Evolutionary conservation across 495 filamentous ascomycete species (phyloP), one percentile per base, ranked within the genome.

Genomic region (Cercophora samala): DNA sequence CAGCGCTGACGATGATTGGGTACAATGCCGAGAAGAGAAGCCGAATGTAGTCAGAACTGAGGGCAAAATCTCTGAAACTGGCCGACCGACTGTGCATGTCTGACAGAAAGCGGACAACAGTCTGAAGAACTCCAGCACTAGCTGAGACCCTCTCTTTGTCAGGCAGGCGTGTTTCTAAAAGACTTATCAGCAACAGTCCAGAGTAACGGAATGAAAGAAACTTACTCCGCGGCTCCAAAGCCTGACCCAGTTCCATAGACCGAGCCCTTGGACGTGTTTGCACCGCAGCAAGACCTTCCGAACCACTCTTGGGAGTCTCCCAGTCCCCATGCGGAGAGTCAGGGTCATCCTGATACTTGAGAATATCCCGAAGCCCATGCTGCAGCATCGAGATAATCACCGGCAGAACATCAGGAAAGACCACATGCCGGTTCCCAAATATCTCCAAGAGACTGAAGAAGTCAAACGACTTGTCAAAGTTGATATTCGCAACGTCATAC

Each of bases 381-480:
- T 91, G 90, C n/a, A 98, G 78, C 93, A 99, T 96, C 4, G 87
- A 84, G n/a, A 85, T 85, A 29, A 99, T 90, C 5, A 96, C 87
- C 0, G 88, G 87, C 21, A 97, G 78, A 25, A 93, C 86, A 71
- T 93, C 91, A 1, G 93, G 89, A 73, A 91, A 90, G 4, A 86
- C 82, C 3, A 97, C 84, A 54, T 85, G 85, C 37, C 83, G 79
- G 66, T 83, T 83, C 32, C 83, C 83, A 72, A 98, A 96, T 4
- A 85, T 83, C 58, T 92, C 88, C 13, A 92, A 72, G 3, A 98
- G 83, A 58, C 82, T 87, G 73, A 86, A 89, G 21, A 89, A 82
- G 66, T 93, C 89, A 72, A 97, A 89, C 5, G 88, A 82, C 68
- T 84, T 84, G 64, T 90, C 86, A 70, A 91, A 86, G 71, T 93